Base-by-base conservation (phyloP, 345 rosid species). In the Anacardium occidentale region DNA sequence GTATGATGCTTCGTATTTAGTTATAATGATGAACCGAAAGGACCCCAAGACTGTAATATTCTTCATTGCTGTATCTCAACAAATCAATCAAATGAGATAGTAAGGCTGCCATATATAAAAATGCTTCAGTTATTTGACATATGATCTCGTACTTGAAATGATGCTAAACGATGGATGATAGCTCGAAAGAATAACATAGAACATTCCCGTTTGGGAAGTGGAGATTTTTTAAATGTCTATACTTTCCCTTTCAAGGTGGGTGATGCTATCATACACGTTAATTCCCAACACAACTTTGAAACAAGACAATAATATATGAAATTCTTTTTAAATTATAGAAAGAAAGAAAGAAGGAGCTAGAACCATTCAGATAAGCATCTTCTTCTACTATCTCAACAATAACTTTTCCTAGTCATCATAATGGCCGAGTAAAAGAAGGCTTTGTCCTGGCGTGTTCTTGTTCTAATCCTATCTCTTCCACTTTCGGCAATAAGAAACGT, bases 151-250 rank as follows among this genome's bases (percentile, higher is more conserved):
- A 54, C 53, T 71, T 22, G 11, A 34, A 74, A 71, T 76, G 78
- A 79, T 76, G 64, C 7, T 63, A 45, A 50, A 61, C n/a, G 69
- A 64, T 73, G 75, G 74, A 61, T 26, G 4, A 34, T 18, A 57
- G 32, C 2, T 48, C 24, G 21, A 24, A 24, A 24, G 26, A 34
- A 62, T 58, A 7, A 32, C 62, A 25, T 51, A 52, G 55, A 56
- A n/a, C 14, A 77, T 83, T 73, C 85, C 85, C 69, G 73, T 71
- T 81, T 51, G n/a, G 86, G 83, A 80, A 78, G 79, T 82, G 80
- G 77, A 72, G 5, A 40, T n/a, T 50, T 29, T 25, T 66, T 62
- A 57, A 62, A 37, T 55, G 53, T 51, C 18, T 24, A 72, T 51
- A 71, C 74, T 81, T 81, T 68, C 85, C 86, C 76, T 79, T 79